A percentile compares a stretch with the other conserved stretches of the same genome.
Evolutionary conservation across 768 basidiomycete genomes (phyloP).

Genomic region (Rickenella mellea): DNA sequence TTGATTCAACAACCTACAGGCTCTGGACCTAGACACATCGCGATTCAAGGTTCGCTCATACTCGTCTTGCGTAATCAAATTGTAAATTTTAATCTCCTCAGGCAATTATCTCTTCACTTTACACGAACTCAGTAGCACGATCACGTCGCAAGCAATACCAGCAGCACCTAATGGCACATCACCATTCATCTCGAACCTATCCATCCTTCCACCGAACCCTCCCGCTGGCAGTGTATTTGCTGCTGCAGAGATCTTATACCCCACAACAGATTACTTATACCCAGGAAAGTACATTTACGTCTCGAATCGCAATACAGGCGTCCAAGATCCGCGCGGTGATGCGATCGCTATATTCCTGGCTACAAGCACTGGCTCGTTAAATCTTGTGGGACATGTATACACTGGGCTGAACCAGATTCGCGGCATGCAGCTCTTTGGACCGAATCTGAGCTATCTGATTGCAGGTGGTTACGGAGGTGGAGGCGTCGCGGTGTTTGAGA

Average conservation of each 20-base stretch:
- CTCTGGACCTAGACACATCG: conserved; percentile 54
- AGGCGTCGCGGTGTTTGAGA: conserved; percentile 48
- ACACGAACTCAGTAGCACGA: conserved; percentile 46
- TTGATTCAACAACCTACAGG: conserved; percentile 49
- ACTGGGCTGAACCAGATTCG: conserved; percentile 56
- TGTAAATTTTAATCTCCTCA: too few relatives aligned
- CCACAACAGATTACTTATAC: conserved; percentile 35
- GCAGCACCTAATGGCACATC: conserved; percentile 38
- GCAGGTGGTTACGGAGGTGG: conserved; percentile 46
- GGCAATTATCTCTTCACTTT: conserved; percentile 42
- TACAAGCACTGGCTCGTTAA: conserved; percentile 23
- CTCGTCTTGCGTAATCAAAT: too few relatives aligned
- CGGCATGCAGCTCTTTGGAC: conserved; percentile 50
- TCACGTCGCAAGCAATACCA: conserved; percentile 51
- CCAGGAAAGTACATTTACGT: conserved; percentile 49
- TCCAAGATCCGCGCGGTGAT: conserved; percentile 44
- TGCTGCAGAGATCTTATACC: conserved; percentile 57
- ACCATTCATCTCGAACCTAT: conserved; percentile 38
- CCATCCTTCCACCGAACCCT: conserved; percentile 35
- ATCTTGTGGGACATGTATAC: conserved; percentile 43
- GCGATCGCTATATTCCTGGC: conserved; percentile 52
- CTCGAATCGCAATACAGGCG: conserved; percentile 55
- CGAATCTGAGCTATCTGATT: conserved; percentile 43
- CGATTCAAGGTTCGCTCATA: conserved; percentile 23
- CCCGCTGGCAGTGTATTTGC: conserved; percentile 31